Percentiles rank a stretch among this genome's conserved stretches.
Evolutionary conservation across 1,284 basidiomycete species (phyloP).

Genomic region (Melampsora abietis-canadensis): DNA sequence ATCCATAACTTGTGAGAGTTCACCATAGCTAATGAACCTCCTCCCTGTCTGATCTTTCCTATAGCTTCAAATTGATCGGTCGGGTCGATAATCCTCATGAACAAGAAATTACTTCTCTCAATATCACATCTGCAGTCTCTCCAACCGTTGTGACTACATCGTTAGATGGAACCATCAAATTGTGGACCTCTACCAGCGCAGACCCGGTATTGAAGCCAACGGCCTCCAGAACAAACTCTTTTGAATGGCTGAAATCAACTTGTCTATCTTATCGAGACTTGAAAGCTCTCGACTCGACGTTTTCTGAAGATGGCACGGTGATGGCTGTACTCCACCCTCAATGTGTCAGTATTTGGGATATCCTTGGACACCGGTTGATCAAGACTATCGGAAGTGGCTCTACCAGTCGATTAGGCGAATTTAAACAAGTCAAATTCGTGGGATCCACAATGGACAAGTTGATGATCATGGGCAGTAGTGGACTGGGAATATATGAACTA

Average conservation of each 20-base stretch:
- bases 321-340: slow-evolving; percentile 12
- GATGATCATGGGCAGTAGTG: slow-evolving; percentile 5
- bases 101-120: slow-evolving; percentile 64
- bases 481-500: not conserved
- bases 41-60: not conserved
- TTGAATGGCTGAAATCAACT: slow-evolving; percentile 26
- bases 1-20: slow-evolving; percentile 52
- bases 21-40: slow-evolving; percentile 4
- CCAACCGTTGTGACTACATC: slow-evolving; percentile 54
- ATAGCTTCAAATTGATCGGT: slow-evolving; percentile 65
- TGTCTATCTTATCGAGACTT: slow-evolving; percentile 10
- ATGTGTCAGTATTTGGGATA: not conserved
- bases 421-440: not conserved
- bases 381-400: slow-evolving; percentile 5
- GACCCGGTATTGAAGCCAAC: not conserved
- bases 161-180: slow-evolving; percentile 55
- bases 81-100: slow-evolving; percentile 87
- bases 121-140: slow-evolving; percentile 59
- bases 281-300: not conserved
- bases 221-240: slow-evolving; percentile 6
- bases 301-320: not conserved
- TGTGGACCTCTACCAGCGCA: slow-evolving; percentile 57
- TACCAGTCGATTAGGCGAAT: not conserved
- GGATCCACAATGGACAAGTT: slow-evolving; percentile 1
- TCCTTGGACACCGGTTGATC: not conserved